Evolutionary conservation across 2,329 filamentous ascomycete species (phyloP).

Genomic region (Cercospora zeina): DNA sequence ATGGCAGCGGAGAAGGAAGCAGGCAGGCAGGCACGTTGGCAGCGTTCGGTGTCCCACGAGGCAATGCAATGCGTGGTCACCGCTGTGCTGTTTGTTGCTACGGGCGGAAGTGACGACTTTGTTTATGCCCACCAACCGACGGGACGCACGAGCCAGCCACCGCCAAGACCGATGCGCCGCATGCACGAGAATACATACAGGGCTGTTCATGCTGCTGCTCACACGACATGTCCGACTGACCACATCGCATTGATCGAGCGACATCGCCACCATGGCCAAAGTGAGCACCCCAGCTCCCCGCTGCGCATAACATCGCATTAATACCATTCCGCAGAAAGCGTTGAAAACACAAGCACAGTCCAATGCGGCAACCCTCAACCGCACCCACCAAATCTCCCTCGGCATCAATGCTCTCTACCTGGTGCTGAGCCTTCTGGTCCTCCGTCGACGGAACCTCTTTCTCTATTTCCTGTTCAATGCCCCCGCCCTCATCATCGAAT

Average conservation of each 20-base stretch:
- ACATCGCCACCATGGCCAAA: conserved; percentile 32
- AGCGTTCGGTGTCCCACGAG: background rate
- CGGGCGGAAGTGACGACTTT: conserved; percentile 11
- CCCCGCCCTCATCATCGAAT: conserved; percentile 77
- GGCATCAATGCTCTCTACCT: conserved; percentile 73
- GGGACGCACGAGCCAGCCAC: conserved; percentile 6
- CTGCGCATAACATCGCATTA: background rate
- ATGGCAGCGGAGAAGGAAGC: background rate
- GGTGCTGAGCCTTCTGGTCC: conserved; percentile 63
- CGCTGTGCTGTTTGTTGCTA: conserved; percentile 2
- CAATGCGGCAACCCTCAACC: conserved; percentile 66
- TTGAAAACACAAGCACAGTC: conserved; percentile 64
- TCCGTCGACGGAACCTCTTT: conserved; percentile 54
- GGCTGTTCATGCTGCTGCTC: background rate
- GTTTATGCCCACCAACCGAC: background rate
- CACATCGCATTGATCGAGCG: background rate
- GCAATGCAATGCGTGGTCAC: conserved; percentile 9
- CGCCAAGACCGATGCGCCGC: conserved; percentile 2
- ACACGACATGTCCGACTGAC: background rate
- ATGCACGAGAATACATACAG: background rate
- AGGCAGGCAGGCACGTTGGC: background rate
- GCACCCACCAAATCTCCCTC: conserved; percentile 75
- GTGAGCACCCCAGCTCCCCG: conserved; percentile 18
- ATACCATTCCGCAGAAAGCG: conserved; percentile 47
- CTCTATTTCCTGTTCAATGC: conserved; percentile 71